Base-by-base conservation (phyloP, 495 filamentous ascomycete species). In the Penicillium taxi region DNA sequence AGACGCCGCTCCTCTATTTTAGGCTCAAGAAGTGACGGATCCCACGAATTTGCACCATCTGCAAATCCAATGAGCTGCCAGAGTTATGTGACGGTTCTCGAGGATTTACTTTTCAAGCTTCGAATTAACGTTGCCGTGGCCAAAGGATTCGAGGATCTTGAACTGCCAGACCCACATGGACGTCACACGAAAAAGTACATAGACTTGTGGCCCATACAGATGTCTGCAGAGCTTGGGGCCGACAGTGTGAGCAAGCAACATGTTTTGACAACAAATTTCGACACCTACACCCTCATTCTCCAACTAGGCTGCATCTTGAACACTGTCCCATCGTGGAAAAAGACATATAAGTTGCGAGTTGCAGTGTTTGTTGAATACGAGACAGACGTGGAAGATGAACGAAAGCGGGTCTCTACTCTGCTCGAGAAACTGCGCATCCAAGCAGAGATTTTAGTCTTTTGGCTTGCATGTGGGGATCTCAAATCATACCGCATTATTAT, bases 291-390 rank as follows among this genome's bases (percentile, higher is more conserved):
- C 1, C 61, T 93, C 20, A 93, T 93, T 42, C 67, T 94, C 9
- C 86, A 94, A 50, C 66, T 93, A 16, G 86, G 86, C 2, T 88
- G 81, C 28, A 94, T 94, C 35, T 63, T 94, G 2, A 77, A 82
- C 42, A 91, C 83, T 5, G 86, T 91, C 2, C 82, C 82, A 5
- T 75, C 79, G 1, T 93, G 85, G 85, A 88, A 86, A 49, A 83
- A 77, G 47, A 69, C 69, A 2, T 90, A 84, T 50, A 72, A 68
- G 40, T 60, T 90, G 13, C 80, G 86, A 25, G 84, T 93, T 3
- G 66, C 77, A 1, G 86, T 91, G 2, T 94, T 93, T 53, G 86
- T 93, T 17, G 86, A 94, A 50, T 93, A 91, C 50, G 86, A 94
- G 53, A 76, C 72, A 12, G 86, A 94, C 40, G 77, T 94, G 12